Conservation (phyloP, 2,329 filamentous ascomycete species). For the Verticillium alfalfae region DNA sequence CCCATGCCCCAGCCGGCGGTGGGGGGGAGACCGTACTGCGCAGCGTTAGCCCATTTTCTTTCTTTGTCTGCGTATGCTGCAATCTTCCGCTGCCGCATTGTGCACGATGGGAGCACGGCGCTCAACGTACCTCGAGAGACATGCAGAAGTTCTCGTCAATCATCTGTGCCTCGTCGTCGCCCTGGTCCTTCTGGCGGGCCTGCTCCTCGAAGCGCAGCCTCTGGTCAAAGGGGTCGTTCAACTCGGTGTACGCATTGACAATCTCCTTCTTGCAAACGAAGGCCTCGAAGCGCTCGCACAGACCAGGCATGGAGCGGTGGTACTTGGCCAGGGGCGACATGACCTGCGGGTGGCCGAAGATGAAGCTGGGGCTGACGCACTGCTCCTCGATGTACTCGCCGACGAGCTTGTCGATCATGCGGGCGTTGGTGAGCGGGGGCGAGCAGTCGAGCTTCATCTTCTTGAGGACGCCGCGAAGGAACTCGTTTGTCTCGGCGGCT, state of each 20-base stretch:
- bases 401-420: conserved; percentile 93
- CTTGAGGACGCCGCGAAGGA: conserved; percentile 77
- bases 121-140: conserved; percentile 56
- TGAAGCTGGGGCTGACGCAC: conserved; percentile 76
- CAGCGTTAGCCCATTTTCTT: not conserved
- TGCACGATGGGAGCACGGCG: too few relatives aligned
- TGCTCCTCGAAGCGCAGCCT: conserved; percentile 71
- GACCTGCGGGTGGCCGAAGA: conserved; percentile 57
- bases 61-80: not conserved
- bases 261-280: conserved; percentile 98
- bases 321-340: conserved; percentile 86
- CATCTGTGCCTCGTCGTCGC: conserved; percentile 93
- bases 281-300: conserved; percentile 95
- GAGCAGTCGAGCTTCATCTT: conserved; percentile 89
- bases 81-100: too few relatives aligned
- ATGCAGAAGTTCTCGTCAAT: conserved; percentile 95
- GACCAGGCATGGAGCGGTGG: conserved; percentile 72
- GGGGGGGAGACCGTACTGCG: conserved; percentile 72
- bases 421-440: conserved; percentile 84
- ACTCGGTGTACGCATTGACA: conserved; percentile 93
- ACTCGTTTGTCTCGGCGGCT: conserved; percentile 75
- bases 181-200: conserved; percentile 89
- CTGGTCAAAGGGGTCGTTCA: conserved; percentile 93
- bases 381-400: conserved; percentile 94
- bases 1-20: conserved; percentile 97